Evolutionary conservation across 106 monocot species (phyloP), one percentile per base, ranked within the genome.

Genomic region (Phalaenopsis equestris): DNA sequence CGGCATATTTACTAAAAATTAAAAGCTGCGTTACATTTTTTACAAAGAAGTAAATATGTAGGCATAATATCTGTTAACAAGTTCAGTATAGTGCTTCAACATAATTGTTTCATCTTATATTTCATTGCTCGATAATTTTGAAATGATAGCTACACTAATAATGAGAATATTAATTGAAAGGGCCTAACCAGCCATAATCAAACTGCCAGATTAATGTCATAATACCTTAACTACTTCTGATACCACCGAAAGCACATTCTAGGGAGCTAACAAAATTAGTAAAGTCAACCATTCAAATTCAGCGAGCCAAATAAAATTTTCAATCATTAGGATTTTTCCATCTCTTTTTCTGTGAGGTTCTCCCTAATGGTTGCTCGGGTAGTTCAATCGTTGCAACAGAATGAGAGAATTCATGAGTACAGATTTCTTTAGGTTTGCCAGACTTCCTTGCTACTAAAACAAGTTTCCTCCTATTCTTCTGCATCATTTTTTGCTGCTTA

Each of bases 301-400:
- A 70, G 39, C 38, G 39, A 70, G 4, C 38, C 14, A 70, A 14
- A 39, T 70, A 3, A 70, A 38, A 70, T 37, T 70, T 70, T 39
- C 70, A 87, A 83, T 88, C 93, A 82, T 87, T 84, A 75, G 83
- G 79, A 3, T 79, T 86, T 75, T 78, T 91, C 84, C 77, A 56
- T 76, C 77, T 87, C 80, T 82, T 86, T 76, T 82, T 85, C 36
- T 84, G 75, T 19, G 79, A 56, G 70, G 75, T 57, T 72, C 47
- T 43, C 43, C 76, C 64, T 46, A 46, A 17, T 24, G 17, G 41
- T 42, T 86, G 75, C 4, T 45, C 61, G 52, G 78, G 58, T 37
- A 81, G 68, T 79, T 83, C 81, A 82, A 83, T 83, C 79, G 81
- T 56, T 37, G 78, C 75, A 67, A 74, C 73, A 78, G 86, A 78